Base-by-base conservation (phyloP, 306 rosid genomes). In the Leucaena leucocephala region DNA sequence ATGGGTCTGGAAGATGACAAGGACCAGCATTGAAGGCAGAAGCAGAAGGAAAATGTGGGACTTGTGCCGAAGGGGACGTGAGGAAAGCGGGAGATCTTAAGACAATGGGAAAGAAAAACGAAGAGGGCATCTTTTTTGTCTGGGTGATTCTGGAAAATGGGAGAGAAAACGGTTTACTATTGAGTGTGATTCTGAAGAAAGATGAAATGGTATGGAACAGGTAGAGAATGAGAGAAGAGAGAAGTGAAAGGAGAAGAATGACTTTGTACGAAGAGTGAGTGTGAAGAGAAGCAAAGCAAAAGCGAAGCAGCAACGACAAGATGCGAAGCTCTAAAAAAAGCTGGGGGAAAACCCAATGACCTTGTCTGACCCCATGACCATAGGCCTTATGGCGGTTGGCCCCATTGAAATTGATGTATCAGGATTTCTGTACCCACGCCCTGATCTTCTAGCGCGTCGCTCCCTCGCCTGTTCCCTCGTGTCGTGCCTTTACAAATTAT, bases 351-450 rank as follows among this genome's bases (percentile, higher is more conserved):
- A 54, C 71, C 87, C 87, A 87, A 82, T 85, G 86, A 79, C 50
- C 46, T 6, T 81, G 86, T 76, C 85, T 76, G 76, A 63, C 50
- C 69, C 71, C 74, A 75, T 79, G 2, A 52, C 58, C 67, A 78
- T 66, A 54, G 72, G 77, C 74, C 79, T 83, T 75, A 74, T 68
- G 86, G 78, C 82, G n/a, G 81, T 81, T 83, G 87, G 87, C 74
- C 86, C 89, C 80, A 81, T 75, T 22, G 83, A 81, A 80, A 76
- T 74, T 85, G 80, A 81, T 81, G 84, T 78, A 55, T 57, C 84
- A 33, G 38, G 38, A 2, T 76, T 44, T 70, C 36, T 21, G 27
- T 46, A 3, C 22, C 52, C 45, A 62, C 44, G 66, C 80, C 46
- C 38, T 74, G 4, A 2, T 65, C 12, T n/a, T 38, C 65, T 5